Evolutionary conservation across 1,284 basidiomycete species (phyloP).

Genomic region (Golubevia pallescens): DNA sequence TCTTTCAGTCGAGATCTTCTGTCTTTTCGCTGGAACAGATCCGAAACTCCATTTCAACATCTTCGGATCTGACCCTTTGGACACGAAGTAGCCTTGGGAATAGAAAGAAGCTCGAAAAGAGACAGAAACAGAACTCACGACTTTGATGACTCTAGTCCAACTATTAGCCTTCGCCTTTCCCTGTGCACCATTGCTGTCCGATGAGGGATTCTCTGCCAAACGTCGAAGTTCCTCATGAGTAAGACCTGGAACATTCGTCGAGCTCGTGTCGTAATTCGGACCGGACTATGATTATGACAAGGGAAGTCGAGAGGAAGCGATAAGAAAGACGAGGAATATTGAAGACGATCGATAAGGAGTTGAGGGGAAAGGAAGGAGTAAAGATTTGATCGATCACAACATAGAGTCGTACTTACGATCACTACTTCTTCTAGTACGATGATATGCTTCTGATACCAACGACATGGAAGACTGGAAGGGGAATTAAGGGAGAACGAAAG

Average conservation of each 20-base stretch:
- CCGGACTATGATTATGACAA: slow-evolving; percentile 18
- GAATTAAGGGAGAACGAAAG: background rate
- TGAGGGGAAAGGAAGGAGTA: background rate
- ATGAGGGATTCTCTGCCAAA: slow-evolving; percentile 8
- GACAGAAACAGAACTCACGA: slow-evolving; percentile 27
- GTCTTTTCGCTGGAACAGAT: too few species aligned
- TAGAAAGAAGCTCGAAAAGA: too few species aligned
- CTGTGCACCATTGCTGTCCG: slow-evolving; percentile 27
- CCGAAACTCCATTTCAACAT: too few species aligned
- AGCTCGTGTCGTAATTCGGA: slow-evolving; percentile 38
- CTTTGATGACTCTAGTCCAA: slow-evolving; percentile 50
- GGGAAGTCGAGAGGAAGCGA: background rate
- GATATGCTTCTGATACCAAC: slow-evolving; percentile 59
- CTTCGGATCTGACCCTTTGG: too few species aligned
- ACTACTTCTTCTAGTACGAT: slow-evolving; percentile 62
- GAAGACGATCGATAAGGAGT: background rate
- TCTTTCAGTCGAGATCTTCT: too few species aligned
- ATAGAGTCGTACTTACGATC: slow-evolving; percentile 24
- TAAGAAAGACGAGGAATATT: background rate
- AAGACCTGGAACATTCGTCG: slow-evolving; percentile 44
- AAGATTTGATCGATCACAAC: background rate
- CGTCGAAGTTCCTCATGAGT: slow-evolving; percentile 9
- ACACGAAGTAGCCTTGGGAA: too few species aligned
- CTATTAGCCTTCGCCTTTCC: slow-evolving; percentile 34
- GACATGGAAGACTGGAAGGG: slow-evolving; percentile 39